Evolutionary conservation across 352 stramenopile species (phyloP).

Genomic region (Aphanomyces euteiches): DNA sequence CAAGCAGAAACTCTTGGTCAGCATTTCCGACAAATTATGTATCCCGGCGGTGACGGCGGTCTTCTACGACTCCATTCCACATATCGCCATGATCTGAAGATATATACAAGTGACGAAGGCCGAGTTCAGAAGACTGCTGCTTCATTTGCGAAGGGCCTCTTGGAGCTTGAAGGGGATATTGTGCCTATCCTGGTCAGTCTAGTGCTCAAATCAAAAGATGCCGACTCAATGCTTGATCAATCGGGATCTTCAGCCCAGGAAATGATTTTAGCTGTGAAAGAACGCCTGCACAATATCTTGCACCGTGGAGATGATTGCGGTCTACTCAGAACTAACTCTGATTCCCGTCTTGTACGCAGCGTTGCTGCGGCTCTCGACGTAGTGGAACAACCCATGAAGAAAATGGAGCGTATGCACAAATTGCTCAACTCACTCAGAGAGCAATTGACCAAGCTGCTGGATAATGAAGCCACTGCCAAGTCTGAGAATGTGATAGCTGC

Average conservation of each 20-base stretch:
- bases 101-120: conserved; percentile 99
- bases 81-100: conserved; percentile 99
- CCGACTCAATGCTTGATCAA: conserved; percentile 97
- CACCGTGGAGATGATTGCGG: conserved; percentile 77
- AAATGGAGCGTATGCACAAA: conserved; percentile 88
- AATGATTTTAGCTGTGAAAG: conserved; percentile 87
- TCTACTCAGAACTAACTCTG: conserved; percentile 62
- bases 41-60: conserved; percentile 89
- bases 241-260: conserved; percentile 93
- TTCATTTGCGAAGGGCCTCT: conserved; percentile 97
- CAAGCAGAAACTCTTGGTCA: conserved; percentile 95
- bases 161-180: conserved; percentile 98
- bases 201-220: conserved; percentile 85
- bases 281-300: conserved; percentile 83
- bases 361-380: conserved; percentile 70
- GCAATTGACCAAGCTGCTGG: conserved; percentile 70
- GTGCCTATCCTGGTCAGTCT: conserved; percentile 98
- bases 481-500: conserved; percentile 50
- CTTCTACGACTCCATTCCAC: conserved; percentile 98
- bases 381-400: conserved; percentile 92
- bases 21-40: conserved; percentile 86
- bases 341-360: conserved; percentile 74
- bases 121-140: conserved; percentile 99
- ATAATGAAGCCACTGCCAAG: conserved; percentile 69
- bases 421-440: conserved; percentile 93